Conservation (phyloP, 1,139 yeast species). For the Kodamaea plutei region DNA sequence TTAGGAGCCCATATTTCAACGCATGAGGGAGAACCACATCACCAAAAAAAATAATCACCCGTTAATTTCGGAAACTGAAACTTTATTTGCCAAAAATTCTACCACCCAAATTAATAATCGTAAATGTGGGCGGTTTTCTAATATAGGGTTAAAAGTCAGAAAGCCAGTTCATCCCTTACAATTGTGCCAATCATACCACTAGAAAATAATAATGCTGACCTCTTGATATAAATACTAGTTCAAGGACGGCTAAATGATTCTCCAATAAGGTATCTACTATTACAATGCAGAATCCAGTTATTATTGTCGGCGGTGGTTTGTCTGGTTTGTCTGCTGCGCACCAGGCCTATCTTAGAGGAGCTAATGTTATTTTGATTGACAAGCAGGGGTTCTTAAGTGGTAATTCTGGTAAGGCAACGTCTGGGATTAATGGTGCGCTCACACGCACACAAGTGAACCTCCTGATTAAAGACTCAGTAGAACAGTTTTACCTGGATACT, state of each 20-base stretch:
- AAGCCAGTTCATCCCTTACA: too few relatives aligned
- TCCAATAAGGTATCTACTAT: too few relatives aligned
- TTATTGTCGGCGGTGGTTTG: constrained; percentile 75
- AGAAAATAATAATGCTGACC: too few relatives aligned
- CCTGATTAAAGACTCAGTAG: constrained; percentile 52
- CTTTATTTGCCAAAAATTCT: too few relatives aligned
- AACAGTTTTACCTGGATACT: constrained; percentile 62
- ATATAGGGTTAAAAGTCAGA: too few relatives aligned
- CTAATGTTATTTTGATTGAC: constrained; percentile 57
- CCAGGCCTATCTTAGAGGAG: constrained; percentile 53
- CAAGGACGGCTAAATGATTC: too few relatives aligned
- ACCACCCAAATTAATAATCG: too few relatives aligned
- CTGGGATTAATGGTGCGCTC: constrained; percentile 76
- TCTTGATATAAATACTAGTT: too few relatives aligned
- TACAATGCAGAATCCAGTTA: constrained; percentile 39
- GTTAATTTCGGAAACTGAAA: too few relatives aligned
- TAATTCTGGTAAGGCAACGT: constrained; percentile 75
- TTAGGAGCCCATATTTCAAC: neutral
- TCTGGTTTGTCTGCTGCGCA: constrained; percentile 80
- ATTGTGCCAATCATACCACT: too few relatives aligned
- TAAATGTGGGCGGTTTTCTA: too few relatives aligned
- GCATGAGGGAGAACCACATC: neutral
- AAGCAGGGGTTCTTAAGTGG: constrained; percentile 69
- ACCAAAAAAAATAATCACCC: neutral
- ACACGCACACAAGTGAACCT: constrained; percentile 56